Evolutionary conservation across 306 rosid species (phyloP), one percentile per base, ranked within the genome.

Genomic region (Ochetophila trinervis): DNA sequence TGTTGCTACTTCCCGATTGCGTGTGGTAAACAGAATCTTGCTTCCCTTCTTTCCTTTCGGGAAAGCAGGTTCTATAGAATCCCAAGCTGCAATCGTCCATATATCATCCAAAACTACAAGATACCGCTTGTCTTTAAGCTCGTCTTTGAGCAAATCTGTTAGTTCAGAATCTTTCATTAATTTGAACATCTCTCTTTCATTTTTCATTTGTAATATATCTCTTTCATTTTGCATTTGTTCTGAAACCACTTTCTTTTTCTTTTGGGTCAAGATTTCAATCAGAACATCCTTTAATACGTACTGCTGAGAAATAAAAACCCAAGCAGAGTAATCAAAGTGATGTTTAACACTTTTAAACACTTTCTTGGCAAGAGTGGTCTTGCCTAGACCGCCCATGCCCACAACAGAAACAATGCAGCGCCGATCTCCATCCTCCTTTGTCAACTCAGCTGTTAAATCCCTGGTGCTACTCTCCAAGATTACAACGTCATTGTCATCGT

Each of bases 301-400:
- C n/a, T 58, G 73, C 57, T 69, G 73, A 48, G 73, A 58, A 16
- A 68, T 3, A 47, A n/a, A 57, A 5, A 32, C 65, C 73, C 73
- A 68, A 57, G 65, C 49, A 12, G 6, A 20, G 11, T 34, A 32
- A 14, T 68, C 49, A 53, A 63, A 53, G 15, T 53, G 55, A 0
- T 2, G 20, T 57, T 21, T 63, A 10, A 3, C 23, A 13, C 55
- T 23, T 14, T 48, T 37, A 34, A 62, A 71, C 3, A 63, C 19
- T 20, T 40, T 17, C 56, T 30, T 71, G n/a, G 76, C 70, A 6
- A 63, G 69, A 19, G 69, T 71, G 47, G 76, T 71, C 50, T 63
- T 71, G 0, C 76, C 76, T 6, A 71, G 0, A 2, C 76, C 76
- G 0, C 63, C 63, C 76, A 71, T 71, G 1, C 76, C 70, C 57